Evolutionary conservation across 1,284 basidiomycete species (phyloP).

Genomic region (Trametes sp.): DNA sequence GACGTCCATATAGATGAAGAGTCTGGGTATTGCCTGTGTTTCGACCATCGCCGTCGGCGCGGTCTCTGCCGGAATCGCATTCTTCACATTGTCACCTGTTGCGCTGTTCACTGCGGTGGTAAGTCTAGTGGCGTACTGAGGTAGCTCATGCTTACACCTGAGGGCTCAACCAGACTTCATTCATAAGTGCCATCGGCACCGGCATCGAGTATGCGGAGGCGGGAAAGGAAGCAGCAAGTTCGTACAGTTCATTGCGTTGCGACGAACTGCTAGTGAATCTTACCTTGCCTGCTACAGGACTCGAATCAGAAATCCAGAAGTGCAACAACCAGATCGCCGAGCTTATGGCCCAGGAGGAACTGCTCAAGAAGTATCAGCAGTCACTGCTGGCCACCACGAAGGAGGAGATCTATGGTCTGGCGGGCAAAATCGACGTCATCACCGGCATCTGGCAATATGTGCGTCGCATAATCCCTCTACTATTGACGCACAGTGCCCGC

Average conservation of each 20-base stretch:
- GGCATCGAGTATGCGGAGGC: slow-evolving; percentile 1
- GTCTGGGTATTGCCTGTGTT: background rate
- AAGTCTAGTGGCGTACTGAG: background rate
- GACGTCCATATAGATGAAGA: background rate
- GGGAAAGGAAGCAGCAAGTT: background rate
- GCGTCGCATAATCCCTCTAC: background rate
- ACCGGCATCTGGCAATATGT: slow-evolving; percentile 1
- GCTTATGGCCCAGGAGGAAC: background rate
- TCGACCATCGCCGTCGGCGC: background rate
- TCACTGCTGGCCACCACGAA: slow-evolving; percentile 1
- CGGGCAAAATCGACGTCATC: slow-evolving; percentile 11
- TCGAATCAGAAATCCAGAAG: background rate
- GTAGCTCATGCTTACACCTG: background rate
- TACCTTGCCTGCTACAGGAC: background rate
- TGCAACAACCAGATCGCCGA: background rate
- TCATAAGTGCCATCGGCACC: background rate
- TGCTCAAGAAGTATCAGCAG: slow-evolving; percentile 5
- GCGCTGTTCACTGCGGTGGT: slow-evolving; percentile 5
- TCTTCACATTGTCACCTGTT: slow-evolving; percentile 3
- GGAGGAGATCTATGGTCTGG: slow-evolving; percentile 3
- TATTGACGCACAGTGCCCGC: background rate
- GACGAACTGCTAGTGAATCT: background rate
- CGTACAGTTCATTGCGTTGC: background rate
- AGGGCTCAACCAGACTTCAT: background rate
- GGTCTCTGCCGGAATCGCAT: background rate